Evolutionary conservation across 768 basidiomycete species (phyloP).

Genomic region (Tulasnella sp.): DNA sequence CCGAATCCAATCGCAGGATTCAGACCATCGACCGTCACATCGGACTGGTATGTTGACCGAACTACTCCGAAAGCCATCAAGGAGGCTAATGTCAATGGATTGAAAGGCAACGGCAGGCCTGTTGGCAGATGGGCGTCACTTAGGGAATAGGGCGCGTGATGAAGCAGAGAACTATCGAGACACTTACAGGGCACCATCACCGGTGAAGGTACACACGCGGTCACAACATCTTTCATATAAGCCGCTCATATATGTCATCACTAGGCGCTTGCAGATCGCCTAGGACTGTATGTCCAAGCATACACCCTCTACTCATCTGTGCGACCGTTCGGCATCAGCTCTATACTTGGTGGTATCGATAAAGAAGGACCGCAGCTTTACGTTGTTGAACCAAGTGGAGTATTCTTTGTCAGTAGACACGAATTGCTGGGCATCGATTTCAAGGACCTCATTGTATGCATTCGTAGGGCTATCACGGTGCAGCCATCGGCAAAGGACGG

Average conservation of each 20-base stretch:
- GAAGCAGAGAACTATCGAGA: constrained; percentile 70
- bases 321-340: constrained; percentile 91
- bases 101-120: constrained; percentile 82
- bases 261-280: constrained; percentile 57
- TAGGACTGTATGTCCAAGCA: constrained; percentile 83
- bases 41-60: constrained; percentile 54
- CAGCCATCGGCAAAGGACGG: constrained; percentile 96
- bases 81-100: not conserved
- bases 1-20: constrained; percentile 85
- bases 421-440: not conserved
- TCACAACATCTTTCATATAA: not conserved
- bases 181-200: constrained; percentile 56
- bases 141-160: constrained; percentile 73
- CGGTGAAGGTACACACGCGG: constrained; percentile 54
- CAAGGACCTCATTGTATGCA: not conserved
- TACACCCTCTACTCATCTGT: constrained; percentile 98
- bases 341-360: constrained; percentile 83
- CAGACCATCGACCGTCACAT: constrained; percentile 89
- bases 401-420: constrained; percentile 59
- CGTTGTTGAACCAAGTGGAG: constrained; percentile 90
- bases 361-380: constrained; percentile 76
- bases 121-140: constrained; percentile 82
- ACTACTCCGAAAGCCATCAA: not conserved
- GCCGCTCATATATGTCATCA: not conserved
- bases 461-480: constrained; percentile 80